Base-by-base conservation (phyloP, 257 asterid species). In the Solanum raphanifolium region DNA sequence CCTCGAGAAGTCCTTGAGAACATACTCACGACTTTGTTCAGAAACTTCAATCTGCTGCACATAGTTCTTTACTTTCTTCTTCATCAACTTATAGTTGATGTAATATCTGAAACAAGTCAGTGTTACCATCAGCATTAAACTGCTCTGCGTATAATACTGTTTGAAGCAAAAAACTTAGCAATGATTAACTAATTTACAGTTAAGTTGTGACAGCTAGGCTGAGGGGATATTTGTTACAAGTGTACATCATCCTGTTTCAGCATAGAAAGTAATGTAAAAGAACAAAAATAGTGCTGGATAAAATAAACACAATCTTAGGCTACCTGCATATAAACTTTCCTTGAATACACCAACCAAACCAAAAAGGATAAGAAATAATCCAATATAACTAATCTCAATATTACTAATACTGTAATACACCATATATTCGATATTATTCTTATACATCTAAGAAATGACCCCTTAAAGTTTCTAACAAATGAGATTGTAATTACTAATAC, bases 51-150 rank as follows among this genome's bases (percentile, higher is more conserved):
- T 95, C 90, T 96, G 99, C 87, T 90, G 91, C 76, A 93, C 68
- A 60, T 96, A 96, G 86, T 95, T 97, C 90, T 91, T 96, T 66
- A 96, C 98, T 73, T 88, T 96, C 90, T 93, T 96, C 97, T 96
- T 96, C 98, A 96, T 94, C 82, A 95, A 66, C 92, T 96, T 96
- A 97, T 96, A 96, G 93, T 95, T 97, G 93, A 97, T 95, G 87
- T 97, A 97, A 92, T 95, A 95, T 91, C 99, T 97, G 94, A 73
- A 87, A 65, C 43, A 55, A 65, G 43, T 48, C 27, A 43, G 38
- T 46, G 41, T 29, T 29, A 81, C 41, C 41, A 46, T 29, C 85
- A 81, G 10, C 4, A 15, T 13, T 48, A 48, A 81, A 12, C 68
- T 41, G 21, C 68, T 48, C 18, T 27, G 18, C 20, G 35, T n/a